Evolutionary conservation across 257 asterid species (phyloP), one percentile per base, ranked within the genome.

Genomic region (Handroanthus guayacan): DNA sequence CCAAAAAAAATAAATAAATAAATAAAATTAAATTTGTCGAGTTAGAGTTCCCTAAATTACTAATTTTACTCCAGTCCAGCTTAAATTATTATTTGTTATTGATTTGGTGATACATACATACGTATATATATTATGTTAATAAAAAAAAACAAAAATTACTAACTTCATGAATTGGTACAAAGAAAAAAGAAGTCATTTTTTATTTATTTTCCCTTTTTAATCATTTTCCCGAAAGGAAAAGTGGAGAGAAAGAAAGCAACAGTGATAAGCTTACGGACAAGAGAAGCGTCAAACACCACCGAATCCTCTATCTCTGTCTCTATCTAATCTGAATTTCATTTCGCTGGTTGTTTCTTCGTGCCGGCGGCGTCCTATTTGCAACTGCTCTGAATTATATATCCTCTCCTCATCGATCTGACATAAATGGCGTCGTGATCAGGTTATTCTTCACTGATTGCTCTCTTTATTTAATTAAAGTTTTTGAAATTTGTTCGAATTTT

Each of bases 391-490:
- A 77, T 67, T 25, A 12, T 76, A 62, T 39, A 75, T 72, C 79
- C 11, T 34, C 62, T 31, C 67, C 47, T 75, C 75, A 13, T 65
- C 48, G 69, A 74, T 80, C 69, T 34, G n/a, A 62, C 52, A 9
- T 38, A 10, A 37, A 85, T 83, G 89, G 85, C 70, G 38, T 71
- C 77, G 69, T 80, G 78, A 82, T 78, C 81, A 79, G 85, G 87
- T 76, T 61, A 67, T 48, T 45, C 16, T 61, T 44, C 54, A 62
- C 58, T 54, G 6, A 20, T 17, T 18, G 36, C 7, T 74, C 17
- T 6, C 3, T 25, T 25, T 25, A 25, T 25, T 25, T 25, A 25
- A 0, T 25, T 25, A 25, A 25, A 0, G 31, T 17, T 2, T 52
- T 51, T 63, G 10, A 14, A 44, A 48, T 36, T 0, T 50, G 64